These are phyloP conservation scores for Kalaharituber pfeilii DNA, from an alignment of 2,329 filamentous ascomycete species.

Conservation along the genomic window DNA sequence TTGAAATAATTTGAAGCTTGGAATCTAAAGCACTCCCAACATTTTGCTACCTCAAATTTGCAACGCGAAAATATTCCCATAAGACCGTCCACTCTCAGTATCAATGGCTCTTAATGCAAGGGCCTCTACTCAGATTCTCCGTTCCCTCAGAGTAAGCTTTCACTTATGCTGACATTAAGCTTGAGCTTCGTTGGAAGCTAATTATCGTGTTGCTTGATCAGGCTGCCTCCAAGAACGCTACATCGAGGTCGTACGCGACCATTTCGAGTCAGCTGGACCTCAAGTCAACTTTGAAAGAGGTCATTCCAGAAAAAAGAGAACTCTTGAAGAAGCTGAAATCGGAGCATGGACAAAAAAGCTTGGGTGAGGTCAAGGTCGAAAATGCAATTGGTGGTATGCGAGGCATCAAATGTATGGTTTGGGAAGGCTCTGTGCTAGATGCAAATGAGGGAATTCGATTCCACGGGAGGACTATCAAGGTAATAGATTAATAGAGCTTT, in stretches of 20 bases:
- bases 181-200: neutral
- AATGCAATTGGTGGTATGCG: slow-evolving; percentile 92
- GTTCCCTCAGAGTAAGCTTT: neutral
- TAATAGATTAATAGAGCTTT: neutral
- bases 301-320: slow-evolving; percentile 83
- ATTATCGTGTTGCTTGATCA: neutral
- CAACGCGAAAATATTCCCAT: neutral
- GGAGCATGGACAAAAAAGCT: slow-evolving; percentile 52
- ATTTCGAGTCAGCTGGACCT: slow-evolving; percentile 52
- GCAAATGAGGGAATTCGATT: slow-evolving; percentile 95
- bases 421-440: slow-evolving; percentile 95
- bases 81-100: neutral
- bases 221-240: neutral
- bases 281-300: slow-evolving; percentile 66
- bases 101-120: neutral
- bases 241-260: neutral
- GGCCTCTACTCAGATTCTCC: neutral
- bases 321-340: slow-evolving; percentile 87
- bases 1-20: too few relatives aligned
- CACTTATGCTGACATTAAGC: neutral
- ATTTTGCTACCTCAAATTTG: too few relatives aligned
- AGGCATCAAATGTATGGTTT: slow-evolving; percentile 93
- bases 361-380: slow-evolving; percentile 85
- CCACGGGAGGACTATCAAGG: slow-evolving; percentile 87
- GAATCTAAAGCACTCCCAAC: too few relatives aligned